phyloP scores from a whole-genome alignment of 176 grass and related monocot species.

The Oryza punctata region DNA sequence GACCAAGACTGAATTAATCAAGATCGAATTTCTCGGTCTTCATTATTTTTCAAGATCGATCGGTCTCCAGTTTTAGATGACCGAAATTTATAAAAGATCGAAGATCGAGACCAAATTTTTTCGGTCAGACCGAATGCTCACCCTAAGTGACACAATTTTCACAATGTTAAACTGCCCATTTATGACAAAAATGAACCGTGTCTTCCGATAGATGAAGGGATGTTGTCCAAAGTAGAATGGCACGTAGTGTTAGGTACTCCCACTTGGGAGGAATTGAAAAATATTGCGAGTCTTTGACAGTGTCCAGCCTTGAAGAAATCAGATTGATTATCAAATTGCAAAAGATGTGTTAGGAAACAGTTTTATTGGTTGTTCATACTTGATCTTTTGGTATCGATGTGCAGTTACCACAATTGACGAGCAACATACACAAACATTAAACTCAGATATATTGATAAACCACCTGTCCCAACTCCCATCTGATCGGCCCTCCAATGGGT shows the following conservation, averaged over 20 bases:
- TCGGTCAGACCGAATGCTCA: no score
- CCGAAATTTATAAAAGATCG: no score
- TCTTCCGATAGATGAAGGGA: not conserved
- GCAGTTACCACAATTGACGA: not conserved
- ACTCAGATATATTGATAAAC: not conserved
- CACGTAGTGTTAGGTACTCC: not conserved
- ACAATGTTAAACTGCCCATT: no score
- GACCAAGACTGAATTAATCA: no score
- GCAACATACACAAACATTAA: not conserved
- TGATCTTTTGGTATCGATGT: not conserved
- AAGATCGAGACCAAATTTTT: no score
- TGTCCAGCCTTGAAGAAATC: not conserved
- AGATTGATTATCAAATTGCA: not conserved
- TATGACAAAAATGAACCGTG: not conserved
- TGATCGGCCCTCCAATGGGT: not conserved
- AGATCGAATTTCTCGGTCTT: no score
- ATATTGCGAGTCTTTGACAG: not conserved
- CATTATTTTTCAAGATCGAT: no score
- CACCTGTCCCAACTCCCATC: not conserved
- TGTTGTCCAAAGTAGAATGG: not conserved
- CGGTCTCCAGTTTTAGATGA: no score
- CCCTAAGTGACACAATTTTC: no score
- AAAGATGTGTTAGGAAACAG: not conserved
- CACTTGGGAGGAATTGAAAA: no score
- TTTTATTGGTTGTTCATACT: not conserved